phyloP scores from a whole-genome alignment of 257 asterid genomes.

The Cordia subcordata region DNA sequence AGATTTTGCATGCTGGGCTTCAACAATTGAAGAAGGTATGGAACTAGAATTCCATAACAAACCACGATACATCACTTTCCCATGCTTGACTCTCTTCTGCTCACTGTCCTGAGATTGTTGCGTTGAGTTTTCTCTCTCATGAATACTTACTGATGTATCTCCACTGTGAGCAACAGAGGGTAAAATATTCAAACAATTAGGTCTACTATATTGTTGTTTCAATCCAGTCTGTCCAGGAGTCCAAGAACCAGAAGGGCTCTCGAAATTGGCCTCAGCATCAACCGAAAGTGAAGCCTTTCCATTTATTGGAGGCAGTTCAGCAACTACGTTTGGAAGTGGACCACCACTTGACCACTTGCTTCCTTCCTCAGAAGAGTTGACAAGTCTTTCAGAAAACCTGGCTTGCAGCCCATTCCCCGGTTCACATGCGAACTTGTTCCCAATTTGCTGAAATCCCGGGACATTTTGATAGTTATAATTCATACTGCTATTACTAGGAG shows the following conservation, averaged over 20 bases:
- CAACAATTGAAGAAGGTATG: slow-evolving; percentile 33
- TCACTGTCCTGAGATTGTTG: slow-evolving; percentile 30
- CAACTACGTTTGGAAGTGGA: slow-evolving; percentile 27
- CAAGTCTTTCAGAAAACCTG: slow-evolving; percentile 29
- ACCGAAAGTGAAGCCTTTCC: slow-evolving; percentile 38
- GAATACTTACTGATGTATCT: slow-evolving; percentile 31
- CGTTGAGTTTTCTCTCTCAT: slow-evolving; percentile 35
- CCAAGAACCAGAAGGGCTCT: slow-evolving; percentile 29
- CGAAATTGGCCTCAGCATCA: slow-evolving; percentile 23
- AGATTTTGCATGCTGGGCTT: slow-evolving; percentile 35
- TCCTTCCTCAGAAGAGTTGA: slow-evolving; percentile 37
- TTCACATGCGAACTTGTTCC: slow-evolving; percentile 27
- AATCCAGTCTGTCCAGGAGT: slow-evolving; percentile 32
- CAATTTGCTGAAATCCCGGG: slow-evolving; percentile 34
- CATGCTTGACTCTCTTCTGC: slow-evolving; percentile 37
- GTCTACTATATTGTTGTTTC: slow-evolving; percentile 23
- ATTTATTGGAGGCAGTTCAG: slow-evolving; percentile 32
- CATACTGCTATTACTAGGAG: slow-evolving; percentile 11
- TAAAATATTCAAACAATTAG: slow-evolving; percentile 42
- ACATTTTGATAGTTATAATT: slow-evolving; percentile 16
- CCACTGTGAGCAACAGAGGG: slow-evolving; percentile 37
- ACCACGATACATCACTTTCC: slow-evolving; percentile 34
- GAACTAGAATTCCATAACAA: slow-evolving; percentile 42
- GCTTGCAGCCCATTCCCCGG: slow-evolving; percentile 22
- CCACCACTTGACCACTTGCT: slow-evolving; percentile 34